A percentile compares a stretch with the other conserved stretches of the same genome.
These are phyloP conservation scores for Canariomyces notabilis DNA, from an alignment of 2,329 filamentous ascomycete species.

Conservation along the genomic window DNA sequence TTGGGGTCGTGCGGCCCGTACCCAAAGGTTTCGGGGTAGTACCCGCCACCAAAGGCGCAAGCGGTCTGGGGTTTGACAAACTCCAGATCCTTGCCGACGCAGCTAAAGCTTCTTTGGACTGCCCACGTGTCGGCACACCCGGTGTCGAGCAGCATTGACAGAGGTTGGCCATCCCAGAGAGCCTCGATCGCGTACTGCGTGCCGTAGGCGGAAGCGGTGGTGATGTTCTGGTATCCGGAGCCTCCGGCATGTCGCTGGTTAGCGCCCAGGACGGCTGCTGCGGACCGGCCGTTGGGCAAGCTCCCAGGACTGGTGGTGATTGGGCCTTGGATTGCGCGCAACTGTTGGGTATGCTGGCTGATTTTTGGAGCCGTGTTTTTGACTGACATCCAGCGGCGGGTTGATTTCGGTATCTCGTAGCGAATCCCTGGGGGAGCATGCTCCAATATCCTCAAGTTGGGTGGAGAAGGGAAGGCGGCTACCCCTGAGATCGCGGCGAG, in stretches of 20 bases:
- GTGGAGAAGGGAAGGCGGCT: constrained; percentile 10
- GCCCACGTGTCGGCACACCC: constrained; percentile 51
- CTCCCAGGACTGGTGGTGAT: not conserved
- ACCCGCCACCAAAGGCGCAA: constrained; percentile 40
- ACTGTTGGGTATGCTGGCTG: constrained; percentile 15
- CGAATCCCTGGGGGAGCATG: constrained; percentile 20
- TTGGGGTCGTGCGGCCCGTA: constrained; percentile 33
- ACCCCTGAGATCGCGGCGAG: constrained; percentile 10
- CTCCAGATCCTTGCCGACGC: constrained; percentile 32
- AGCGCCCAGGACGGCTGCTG: constrained; percentile 27
- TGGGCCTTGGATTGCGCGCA: constrained; percentile 15
- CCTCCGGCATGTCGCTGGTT: constrained; percentile 28
- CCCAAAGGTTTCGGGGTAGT: constrained; percentile 37
- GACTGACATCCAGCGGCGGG: constrained; percentile 7
- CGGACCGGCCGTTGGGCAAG: constrained; percentile 24
- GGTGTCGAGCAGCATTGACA: constrained; percentile 42
- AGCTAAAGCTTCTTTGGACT: constrained; percentile 37
- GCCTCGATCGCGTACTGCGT: constrained; percentile 30
- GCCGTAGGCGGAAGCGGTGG: constrained; percentile 29
- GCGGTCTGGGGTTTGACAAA: constrained; percentile 27
- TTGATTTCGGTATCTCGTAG: constrained; percentile 18
- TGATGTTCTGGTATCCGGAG: constrained; percentile 31
- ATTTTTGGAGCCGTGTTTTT: not conserved
- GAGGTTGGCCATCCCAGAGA: constrained; percentile 24
- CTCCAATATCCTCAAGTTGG: constrained; percentile 10